Evolutionary conservation across 2,329 filamentous ascomycete genomes (phyloP).

Genomic region (Septoria petroselini): DNA sequence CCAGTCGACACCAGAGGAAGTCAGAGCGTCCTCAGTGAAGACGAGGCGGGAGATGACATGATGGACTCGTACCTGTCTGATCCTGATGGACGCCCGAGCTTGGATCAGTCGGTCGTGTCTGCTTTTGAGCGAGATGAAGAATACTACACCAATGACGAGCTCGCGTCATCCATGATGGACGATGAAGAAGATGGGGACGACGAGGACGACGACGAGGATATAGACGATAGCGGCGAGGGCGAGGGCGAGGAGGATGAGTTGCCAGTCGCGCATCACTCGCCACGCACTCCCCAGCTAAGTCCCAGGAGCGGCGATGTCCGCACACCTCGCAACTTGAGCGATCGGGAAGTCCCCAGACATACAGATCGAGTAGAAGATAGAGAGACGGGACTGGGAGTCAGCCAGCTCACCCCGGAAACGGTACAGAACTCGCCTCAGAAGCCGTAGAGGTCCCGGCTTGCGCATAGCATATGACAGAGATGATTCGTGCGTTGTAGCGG

Average conservation of each 20-base stretch:
- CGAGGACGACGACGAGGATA: conserved; percentile 25
- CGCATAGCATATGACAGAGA: too few species aligned
- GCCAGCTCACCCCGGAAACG: not conserved
- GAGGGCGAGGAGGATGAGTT: conserved; percentile 19
- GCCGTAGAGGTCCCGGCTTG: not conserved
- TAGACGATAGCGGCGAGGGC: conserved; percentile 14
- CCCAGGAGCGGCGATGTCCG: conserved; percentile 1
- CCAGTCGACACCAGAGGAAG: conserved; percentile 17
- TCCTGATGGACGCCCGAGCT: conserved; percentile 19
- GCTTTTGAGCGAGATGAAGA: conserved; percentile 20
- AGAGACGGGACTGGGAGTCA: conserved; percentile 10
- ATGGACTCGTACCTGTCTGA: conserved; percentile 24
- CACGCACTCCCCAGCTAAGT: conserved; percentile 17
- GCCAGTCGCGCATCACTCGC: conserved; percentile 3
- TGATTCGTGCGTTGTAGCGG: too few species aligned
- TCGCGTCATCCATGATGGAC: conserved; percentile 20
- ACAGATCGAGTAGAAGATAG: not conserved
- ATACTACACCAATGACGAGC: conserved; percentile 16
- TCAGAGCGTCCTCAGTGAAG: conserved; percentile 33
- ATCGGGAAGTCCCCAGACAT: not conserved
- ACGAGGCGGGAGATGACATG: conserved; percentile 33
- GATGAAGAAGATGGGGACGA: conserved; percentile 32
- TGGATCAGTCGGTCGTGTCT: conserved; percentile 26
- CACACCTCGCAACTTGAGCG: conserved; percentile 5
- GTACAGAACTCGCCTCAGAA: conserved; percentile 3